A percentile compares a stretch with the other conserved stretches of the same genome.
These are phyloP conservation scores for Halophytophthora polymorphica DNA, from an alignment of 352 stramenopile species.

Conservation along the genomic window DNA sequence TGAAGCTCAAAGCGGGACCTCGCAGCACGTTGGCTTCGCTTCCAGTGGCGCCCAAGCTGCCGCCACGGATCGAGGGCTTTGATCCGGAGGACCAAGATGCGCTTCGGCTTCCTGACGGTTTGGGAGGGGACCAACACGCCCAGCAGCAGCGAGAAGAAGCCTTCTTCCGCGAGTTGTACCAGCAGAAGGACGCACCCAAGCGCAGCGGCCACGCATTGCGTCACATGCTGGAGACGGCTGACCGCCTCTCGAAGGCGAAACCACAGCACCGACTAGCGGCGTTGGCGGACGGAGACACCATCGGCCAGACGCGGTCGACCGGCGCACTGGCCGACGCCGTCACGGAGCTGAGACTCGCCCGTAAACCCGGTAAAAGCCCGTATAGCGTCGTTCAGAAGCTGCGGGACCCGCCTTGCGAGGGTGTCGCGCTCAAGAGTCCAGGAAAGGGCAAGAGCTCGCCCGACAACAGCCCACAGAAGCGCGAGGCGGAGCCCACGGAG, in stretches of 20 bases:
- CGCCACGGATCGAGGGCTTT: conserved; percentile 59
- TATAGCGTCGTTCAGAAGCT: conserved; percentile 57
- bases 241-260: conserved; percentile 37
- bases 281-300: conserved; percentile 27
- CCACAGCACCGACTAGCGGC: conserved; percentile 43
- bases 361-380: conserved; percentile 39
- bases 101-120: conserved; percentile 17
- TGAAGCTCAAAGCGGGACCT: conserved; percentile 16
- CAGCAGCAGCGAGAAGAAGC: conserved; percentile 49
- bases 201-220: conserved; percentile 47
- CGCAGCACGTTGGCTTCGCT: conserved; percentile 31
- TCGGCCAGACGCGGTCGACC: conserved; percentile 37
- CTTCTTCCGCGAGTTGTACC: conserved; percentile 71
- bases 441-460: conserved; percentile 3
- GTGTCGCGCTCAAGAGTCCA: conserved; percentile 11
- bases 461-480: conserved; percentile 6
- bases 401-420: conserved; percentile 5
- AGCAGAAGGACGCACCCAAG: conserved; percentile 45
- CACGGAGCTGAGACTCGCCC: conserved; percentile 27
- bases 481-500: conserved; percentile 3
- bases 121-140: conserved; percentile 12
- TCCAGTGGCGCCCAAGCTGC: conserved; percentile 46
- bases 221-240: conserved; percentile 69
- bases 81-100: conserved; percentile 33
- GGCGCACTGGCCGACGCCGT: conserved; percentile 42